Conservation (phyloP, 2,329 filamentous ascomycete genomes). For the Trichophyton mentagrophytes region DNA sequence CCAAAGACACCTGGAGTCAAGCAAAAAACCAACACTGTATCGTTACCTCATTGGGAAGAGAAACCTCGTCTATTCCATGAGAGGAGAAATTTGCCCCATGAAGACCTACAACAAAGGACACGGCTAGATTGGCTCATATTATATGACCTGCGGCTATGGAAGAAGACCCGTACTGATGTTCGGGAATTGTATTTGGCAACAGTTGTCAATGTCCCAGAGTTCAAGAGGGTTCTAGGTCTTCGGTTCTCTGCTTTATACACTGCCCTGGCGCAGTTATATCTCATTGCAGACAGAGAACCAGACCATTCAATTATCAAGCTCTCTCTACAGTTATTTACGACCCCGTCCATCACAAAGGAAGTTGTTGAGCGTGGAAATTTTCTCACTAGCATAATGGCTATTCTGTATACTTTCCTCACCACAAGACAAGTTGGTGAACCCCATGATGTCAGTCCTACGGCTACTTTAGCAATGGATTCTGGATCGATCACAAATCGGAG, state of each 20-base stretch:
- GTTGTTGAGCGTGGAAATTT: conserved; percentile 94
- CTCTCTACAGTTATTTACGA: conserved; percentile 90
- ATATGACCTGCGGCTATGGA: conserved; percentile 93
- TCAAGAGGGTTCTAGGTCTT: conserved; percentile 84
- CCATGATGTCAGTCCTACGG: conserved; percentile 71
- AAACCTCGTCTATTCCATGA: conserved; percentile 46
- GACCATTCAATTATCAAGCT: conserved; percentile 98
- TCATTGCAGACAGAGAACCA: conserved; percentile 90
- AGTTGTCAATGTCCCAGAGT: conserved; percentile 86
- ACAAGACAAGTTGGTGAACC: conserved; percentile 92
- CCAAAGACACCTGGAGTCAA: conserved; percentile 61
- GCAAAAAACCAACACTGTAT: conserved; percentile 32
- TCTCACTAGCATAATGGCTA: conserved; percentile 85
- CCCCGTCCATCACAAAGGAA: conserved; percentile 89
- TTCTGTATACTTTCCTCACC: conserved; percentile 92
- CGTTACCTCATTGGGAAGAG: conserved; percentile 71
- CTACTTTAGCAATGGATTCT: conserved; percentile 81
- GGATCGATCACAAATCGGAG: conserved; percentile 89
- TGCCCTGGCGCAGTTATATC: conserved; percentile 79
- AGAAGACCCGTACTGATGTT: conserved; percentile 79
- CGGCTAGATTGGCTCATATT: conserved; percentile 88
- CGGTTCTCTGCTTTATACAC: conserved; percentile 95
- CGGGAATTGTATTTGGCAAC: conserved; percentile 92
- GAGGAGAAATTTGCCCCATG: conserved; percentile 54
- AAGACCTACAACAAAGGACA: conserved; percentile 80